A percentile compares a stretch with the other conserved stretches of the same genome.
Evolutionary conservation across 2,329 filamentous ascomycete species (phyloP).

Genomic region (Fusarium chlamydosporum): DNA sequence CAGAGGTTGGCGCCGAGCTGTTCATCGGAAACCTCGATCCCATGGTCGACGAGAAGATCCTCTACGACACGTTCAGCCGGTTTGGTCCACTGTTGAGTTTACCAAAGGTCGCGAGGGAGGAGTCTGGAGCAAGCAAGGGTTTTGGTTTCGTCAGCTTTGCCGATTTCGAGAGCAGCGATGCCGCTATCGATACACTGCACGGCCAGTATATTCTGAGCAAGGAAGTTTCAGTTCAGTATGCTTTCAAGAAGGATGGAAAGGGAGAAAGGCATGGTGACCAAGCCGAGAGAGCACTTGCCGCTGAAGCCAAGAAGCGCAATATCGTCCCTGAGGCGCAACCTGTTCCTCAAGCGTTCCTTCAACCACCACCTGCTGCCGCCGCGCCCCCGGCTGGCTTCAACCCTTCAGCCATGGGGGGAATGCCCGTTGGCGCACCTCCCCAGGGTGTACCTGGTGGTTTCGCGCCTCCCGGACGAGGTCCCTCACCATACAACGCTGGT

Average conservation of each 20-base stretch:
- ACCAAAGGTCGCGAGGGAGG: constrained; percentile 93
- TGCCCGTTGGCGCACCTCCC: constrained; percentile 51
- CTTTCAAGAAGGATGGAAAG: constrained; percentile 99
- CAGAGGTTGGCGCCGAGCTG: constrained; percentile 95
- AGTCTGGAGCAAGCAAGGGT: constrained; percentile 89
- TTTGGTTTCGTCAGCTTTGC: constrained; percentile 96
- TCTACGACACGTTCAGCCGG: constrained; percentile 93
- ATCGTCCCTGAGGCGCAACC: constrained; percentile 85
- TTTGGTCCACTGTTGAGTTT: constrained; percentile 88
- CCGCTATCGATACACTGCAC: constrained; percentile 92
- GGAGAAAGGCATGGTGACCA: constrained; percentile 95
- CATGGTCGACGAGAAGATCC: constrained; percentile 94
- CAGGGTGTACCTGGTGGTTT: constrained; percentile 58
- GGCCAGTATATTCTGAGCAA: constrained; percentile 98
- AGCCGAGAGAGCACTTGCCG: constrained; percentile 91
- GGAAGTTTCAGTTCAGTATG: constrained; percentile 96
- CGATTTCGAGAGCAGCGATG: constrained; percentile 93
- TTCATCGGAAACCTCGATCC: constrained; percentile 96
- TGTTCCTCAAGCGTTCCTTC: constrained; percentile 79
- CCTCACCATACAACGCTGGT: constrained; percentile 54
- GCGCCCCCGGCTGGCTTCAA: constrained; percentile 55
- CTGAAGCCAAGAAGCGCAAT: constrained; percentile 94
- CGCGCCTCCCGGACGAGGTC: constrained; percentile 55
- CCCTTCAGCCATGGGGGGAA: constrained; percentile 52
- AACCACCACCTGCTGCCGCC: constrained; percentile 48